Percentiles rank a stretch among this genome's conserved stretches.
These are phyloP conservation scores for Candida nitratophila DNA, from an alignment of 805 yeast genomes.

Conservation along the genomic window DNA sequence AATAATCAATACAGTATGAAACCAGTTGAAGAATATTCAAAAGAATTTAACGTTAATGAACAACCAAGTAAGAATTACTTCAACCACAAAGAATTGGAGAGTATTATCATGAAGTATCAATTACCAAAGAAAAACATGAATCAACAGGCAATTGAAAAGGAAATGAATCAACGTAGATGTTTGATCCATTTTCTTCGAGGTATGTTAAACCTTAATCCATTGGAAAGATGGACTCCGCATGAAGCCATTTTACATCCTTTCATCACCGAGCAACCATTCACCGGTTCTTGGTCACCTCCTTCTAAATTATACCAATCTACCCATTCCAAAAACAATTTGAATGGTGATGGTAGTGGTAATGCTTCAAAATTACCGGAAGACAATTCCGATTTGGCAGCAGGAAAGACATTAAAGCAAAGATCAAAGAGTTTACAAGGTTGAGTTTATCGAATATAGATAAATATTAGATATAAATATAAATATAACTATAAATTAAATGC, in stretches of 20 bases:
- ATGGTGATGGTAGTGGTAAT: too few relatives aligned
- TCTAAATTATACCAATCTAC: constrained; percentile 3
- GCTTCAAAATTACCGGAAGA: too few relatives aligned
- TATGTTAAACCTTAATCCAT: constrained; percentile 75
- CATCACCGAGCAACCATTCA: constrained; percentile 53
- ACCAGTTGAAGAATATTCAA: constrained; percentile 39
- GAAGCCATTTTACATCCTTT: constrained; percentile 93
- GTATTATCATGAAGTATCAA: constrained; percentile 72
- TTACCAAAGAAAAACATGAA: constrained; percentile 54
- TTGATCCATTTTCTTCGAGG: constrained; percentile 75
- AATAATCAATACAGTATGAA: constrained; percentile 21
- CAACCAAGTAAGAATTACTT: constrained; percentile 84
- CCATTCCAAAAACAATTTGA: too few relatives aligned
- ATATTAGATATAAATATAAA: not conserved
- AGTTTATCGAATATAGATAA: too few relatives aligned
- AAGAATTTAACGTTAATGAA: constrained; percentile 52
- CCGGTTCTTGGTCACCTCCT: constrained; percentile 49
- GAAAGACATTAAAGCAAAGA: constrained; percentile 1
- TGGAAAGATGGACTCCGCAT: constrained; percentile 95
- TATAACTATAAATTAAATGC: too few relatives aligned
- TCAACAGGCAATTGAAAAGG: constrained; percentile 51
- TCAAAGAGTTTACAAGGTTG: constrained; percentile 1
- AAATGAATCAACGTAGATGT: constrained; percentile 62
- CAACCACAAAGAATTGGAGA: constrained; percentile 53
- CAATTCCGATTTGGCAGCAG: not conserved